Percentiles rank a stretch among this genome's conserved stretches.
phyloP scores from a whole-genome alignment of 257 asterid genomes.

The Scutellaria minor region DNA sequence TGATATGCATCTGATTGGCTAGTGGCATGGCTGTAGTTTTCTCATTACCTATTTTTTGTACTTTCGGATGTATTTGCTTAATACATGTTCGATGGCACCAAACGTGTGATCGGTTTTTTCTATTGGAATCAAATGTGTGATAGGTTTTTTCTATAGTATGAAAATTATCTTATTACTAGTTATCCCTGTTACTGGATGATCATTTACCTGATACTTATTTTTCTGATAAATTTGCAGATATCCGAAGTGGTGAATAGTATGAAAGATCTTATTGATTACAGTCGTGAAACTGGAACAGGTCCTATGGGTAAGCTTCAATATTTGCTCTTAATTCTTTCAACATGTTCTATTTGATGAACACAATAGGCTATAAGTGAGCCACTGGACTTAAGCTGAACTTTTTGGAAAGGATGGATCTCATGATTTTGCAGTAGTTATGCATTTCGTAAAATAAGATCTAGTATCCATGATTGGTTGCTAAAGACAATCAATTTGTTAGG shows the following conservation, averaged over 20 bases:
- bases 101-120: not conserved
- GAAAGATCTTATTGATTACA: slow-evolving; percentile 90
- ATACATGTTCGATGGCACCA: not conserved
- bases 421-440: not conserved
- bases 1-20: slow-evolving; percentile 14
- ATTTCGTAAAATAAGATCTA: not conserved
- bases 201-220: not conserved
- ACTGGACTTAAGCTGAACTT: not conserved
- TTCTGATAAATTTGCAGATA: slow-evolving; percentile 63
- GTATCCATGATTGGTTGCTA: not conserved
- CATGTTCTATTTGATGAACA: slow-evolving; percentile 1
- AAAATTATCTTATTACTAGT: not conserved
- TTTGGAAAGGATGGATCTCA: not conserved
- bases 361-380: not conserved
- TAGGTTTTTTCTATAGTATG: not conserved
- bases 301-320: slow-evolving; percentile 79
- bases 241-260: slow-evolving; percentile 96
- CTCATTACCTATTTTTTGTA: not conserved
- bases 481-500: too few relatives aligned
- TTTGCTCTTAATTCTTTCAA: slow-evolving; percentile 19
- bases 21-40: not conserved
- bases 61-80: not conserved
- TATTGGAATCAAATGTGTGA: not conserved
- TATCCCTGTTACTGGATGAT: slow-evolving; percentile 17
- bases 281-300: slow-evolving; percentile 76